Evolutionary conservation across 139 green algal genomes (phyloP), one percentile per base, ranked within the genome.

Genomic region (Chlorella vulgaris): DNA sequence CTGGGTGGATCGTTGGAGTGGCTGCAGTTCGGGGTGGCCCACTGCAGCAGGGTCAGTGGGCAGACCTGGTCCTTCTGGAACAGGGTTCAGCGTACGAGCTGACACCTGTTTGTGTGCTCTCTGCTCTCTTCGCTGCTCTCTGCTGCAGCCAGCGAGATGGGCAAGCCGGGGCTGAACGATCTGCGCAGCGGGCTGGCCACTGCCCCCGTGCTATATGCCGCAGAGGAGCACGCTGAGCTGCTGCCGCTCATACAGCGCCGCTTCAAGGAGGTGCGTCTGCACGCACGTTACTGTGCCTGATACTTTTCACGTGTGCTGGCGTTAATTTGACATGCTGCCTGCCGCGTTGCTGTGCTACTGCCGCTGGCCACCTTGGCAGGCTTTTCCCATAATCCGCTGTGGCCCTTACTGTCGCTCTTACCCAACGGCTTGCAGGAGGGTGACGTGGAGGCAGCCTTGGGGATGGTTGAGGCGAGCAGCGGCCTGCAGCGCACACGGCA

Each of bases 141-240:
- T 15, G 15, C 0, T 51, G 70, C 73, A 79, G 73, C 73, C 75
- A 47, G 74, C 63, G 84, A 93, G 51, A 88, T 99, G 68, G 97
- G 97, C 43, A 99, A 99, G 90, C 97, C 97, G 0, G 91, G 93
- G 15, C 85, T 97, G 21, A 96, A 94, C 76, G 97, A 99, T 89
- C 81, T 99, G 35, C 85, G 88, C 7, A 91, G 85, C 43, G 97
- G 97, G 0, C 84, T 99, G 10, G 95, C 94, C 38, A 99, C 97
- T 6, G 97, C 95, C 13, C 97, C 97, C 19, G 95, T 97, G 33
- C 89, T 98, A 43, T 93, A 94, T 80, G 94, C 94, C 1, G 88
- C 86, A 3, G 74, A 94, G 70, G 87, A 95, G 79, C 62, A 84
- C 40, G 85, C 86, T 2, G 81, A 91, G 76, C 88, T 98, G 42